Base-by-base conservation (phyloP, 2,329 filamentous ascomycete genomes). In the Penicillium sp. region DNA sequence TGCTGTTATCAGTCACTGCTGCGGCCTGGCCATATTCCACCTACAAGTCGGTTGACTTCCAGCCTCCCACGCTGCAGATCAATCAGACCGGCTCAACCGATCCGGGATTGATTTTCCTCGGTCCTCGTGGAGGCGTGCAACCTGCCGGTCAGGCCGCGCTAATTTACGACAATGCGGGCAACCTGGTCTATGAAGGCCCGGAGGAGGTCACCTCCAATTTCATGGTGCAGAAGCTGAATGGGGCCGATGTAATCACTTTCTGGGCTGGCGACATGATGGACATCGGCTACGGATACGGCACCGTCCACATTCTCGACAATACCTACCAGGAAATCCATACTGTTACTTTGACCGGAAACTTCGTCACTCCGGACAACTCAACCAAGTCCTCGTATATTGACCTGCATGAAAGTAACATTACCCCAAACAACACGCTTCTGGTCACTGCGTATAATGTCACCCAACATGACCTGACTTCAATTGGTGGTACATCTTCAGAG, bases 371-470 rank as follows among this genome's bases (percentile, higher is more conserved):
- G 4, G 65, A 66, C 39, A 60, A 59, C 42, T 29, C 54, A 9
- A 19, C 49, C 13, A 54, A 53, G 11, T 60, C 64, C 22, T 73
- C 71, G 1, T 72, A 69, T 51, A 71, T 73, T 53, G 72, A 74
- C 53, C 55, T 74, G 7, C 72, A 75, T 52, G 72, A 75, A 57
- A 72, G 69, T 49, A 59, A 63, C 19, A 65, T 75, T 31, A 74
- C 73, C 5, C 35, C 58, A 9, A 62, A 65, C 16, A 71, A 74
- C 52, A 75, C 72, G 4, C 50, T 75, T 43, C 60, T 75, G 27
- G 67, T 74, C 26, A 72, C 72, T 13, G 71, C 71, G 3, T 72
- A 73, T 53, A 74, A 74, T 27, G 60, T 71, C 50, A 74, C 73
- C 7, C 70, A 68, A 48, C 64, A 66, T 8, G 65, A 74, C 37